phyloP scores from a whole-genome alignment of 352 stramenopile genomes.

The Saprolegnia diclina region DNA sequence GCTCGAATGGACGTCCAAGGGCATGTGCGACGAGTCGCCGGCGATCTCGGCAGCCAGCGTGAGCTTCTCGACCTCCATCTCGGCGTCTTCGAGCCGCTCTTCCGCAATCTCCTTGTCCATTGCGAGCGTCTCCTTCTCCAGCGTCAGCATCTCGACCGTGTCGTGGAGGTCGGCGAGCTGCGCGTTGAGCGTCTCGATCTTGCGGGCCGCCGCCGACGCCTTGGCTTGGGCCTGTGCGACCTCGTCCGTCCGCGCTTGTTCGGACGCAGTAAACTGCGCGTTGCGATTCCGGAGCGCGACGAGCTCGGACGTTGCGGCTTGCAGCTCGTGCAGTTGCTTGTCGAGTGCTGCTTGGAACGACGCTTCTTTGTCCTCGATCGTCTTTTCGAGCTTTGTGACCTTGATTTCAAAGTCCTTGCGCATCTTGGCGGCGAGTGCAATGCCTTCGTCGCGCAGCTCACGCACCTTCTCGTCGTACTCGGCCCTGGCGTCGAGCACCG shows the following conservation, averaged over 20 bases:
- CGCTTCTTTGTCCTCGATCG: conserved; percentile 62
- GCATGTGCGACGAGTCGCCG: neutral
- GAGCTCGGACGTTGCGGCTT: conserved; percentile 53
- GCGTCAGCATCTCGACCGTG: conserved; percentile 76
- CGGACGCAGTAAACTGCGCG: conserved; percentile 49
- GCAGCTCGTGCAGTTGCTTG: conserved; percentile 47
- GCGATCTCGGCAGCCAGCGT: conserved; percentile 34
- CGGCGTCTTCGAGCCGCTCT: conserved; percentile 67
- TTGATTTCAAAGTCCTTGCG: conserved; percentile 20
- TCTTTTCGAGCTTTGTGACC: conserved; percentile 25
- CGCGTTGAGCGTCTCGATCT: conserved; percentile 57
- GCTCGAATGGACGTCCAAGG: conserved; percentile 10
- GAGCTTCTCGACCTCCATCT: conserved; percentile 67
- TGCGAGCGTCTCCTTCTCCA: conserved; percentile 83
- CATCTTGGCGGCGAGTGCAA: conserved; percentile 26
- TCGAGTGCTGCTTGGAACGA: conserved; percentile 50
- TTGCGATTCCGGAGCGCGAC: conserved; percentile 64
- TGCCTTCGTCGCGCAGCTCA: conserved; percentile 20
- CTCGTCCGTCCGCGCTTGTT: conserved; percentile 78
- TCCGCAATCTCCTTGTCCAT: conserved; percentile 88
- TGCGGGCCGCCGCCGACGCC: conserved; percentile 54
- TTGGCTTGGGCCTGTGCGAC: conserved; percentile 65
- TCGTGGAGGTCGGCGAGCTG: conserved; percentile 70
- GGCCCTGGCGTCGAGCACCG: neutral
- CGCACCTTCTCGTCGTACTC: conserved; percentile 24